Evolutionary conservation across 2,329 filamentous ascomycete genomes (phyloP), one percentile per base, ranked within the genome.

Genomic region (Botrytis aclada): DNA sequence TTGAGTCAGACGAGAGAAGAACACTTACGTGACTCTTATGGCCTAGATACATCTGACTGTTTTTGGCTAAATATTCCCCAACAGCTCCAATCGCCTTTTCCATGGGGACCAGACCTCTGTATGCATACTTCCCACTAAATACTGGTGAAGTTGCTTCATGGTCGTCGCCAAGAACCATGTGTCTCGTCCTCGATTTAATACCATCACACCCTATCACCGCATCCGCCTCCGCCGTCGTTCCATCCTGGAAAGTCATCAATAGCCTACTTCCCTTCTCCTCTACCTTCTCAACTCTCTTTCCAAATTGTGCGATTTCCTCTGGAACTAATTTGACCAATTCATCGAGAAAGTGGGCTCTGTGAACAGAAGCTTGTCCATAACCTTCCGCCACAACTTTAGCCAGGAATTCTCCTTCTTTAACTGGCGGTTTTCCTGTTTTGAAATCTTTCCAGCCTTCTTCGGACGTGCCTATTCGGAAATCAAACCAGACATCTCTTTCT

Each of bases 51-150:
- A 89, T 87, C 77, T 86, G 84, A 10, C 83, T 80, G 14, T 85
- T 87, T 32, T 78, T 76, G 0, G 86, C 84, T 63, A 85, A 81
- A 62, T 87, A 80, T 14, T 83, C 78, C 1, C 87, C 86, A 5
- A 90, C 75, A 3, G 83, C 82, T 18, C 82, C 78, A 1, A 82
- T 78, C 0, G 88, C 88, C 12, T 84, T 78, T 0, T 83, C 81
- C 84, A 91, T 91, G 0, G 89, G 87, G 2, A 91, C 82, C 1
- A 92, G 80, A 0, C 86, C 86, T 3, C 90, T 84, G 80, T 89
- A 92, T 54, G 87, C 89, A 78, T 87, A 87, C 74, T 89, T 88
- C 74, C 84, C 80, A 0, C 84, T 85, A 78, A 88, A 91, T 1
- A 82, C 78, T 0, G 88, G 83, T 34, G 83, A 78, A 0, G 84